Conservation (phyloP, 805 yeast species). For the Pichia deserticola region DNA sequence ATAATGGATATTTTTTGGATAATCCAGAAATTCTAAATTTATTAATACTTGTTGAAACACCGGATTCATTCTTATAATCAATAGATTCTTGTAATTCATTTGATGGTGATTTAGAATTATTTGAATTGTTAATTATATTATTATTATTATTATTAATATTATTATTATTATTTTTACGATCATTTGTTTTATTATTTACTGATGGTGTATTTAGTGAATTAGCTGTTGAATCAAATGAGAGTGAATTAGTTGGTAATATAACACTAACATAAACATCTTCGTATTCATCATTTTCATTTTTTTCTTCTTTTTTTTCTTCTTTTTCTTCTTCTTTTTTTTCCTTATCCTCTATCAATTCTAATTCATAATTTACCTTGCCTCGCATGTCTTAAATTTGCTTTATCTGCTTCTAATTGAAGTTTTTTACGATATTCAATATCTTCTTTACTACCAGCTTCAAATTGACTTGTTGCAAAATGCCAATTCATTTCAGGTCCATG, state of each 20-base stretch:
- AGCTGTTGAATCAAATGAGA: constrained; percentile 15
- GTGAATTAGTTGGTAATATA: constrained; percentile 37
- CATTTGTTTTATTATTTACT: no score
- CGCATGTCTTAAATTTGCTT: constrained; percentile 14
- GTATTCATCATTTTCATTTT: constrained; percentile 35
- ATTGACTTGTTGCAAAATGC: constrained; percentile 58
- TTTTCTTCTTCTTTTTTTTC: neutral
- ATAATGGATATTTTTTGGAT: constrained; percentile 45
- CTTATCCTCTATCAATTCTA: neutral
- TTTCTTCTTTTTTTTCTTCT: constrained; percentile 22
- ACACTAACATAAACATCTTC: constrained; percentile 48
- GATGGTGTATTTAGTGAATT: constrained; percentile 14
- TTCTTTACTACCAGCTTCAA: constrained; percentile 87
- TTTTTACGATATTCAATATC: constrained; percentile 56
- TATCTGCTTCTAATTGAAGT: constrained; percentile 17
- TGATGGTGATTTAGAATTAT: neutral
- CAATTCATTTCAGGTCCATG: constrained; percentile 92
- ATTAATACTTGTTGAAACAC: constrained; percentile 7
- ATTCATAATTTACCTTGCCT: constrained; percentile 18
- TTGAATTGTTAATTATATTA: no score
- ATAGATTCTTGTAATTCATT: constrained; percentile 11
- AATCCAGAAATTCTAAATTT: constrained; percentile 49
- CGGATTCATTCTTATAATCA: constrained; percentile 9
- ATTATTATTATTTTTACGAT: no score
- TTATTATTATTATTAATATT: no score